Evolutionary conservation across 148 eudicot genomes (phyloP), one percentile per base, ranked within the genome.

Genomic region (Diospyros kaki): DNA sequence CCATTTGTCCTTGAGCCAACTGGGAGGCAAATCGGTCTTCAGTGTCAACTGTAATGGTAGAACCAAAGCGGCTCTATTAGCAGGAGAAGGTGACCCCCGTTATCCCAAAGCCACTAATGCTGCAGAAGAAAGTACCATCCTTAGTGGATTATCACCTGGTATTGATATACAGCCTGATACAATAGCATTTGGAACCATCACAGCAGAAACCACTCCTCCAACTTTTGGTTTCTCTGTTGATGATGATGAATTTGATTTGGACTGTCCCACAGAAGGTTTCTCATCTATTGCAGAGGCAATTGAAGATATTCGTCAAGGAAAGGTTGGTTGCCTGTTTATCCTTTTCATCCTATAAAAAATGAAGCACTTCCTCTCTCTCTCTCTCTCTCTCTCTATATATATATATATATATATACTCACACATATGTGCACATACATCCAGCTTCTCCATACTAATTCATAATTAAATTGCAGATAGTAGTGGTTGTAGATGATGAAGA

Each of bases 401-500:
- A n/a, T n/a, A n/a, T n/a, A n/a, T n/a, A n/a, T n/a, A n/a, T n/a
- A n/a, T n/a, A n/a, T n/a, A n/a, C n/a, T n/a, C n/a, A n/a, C 60
- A 56, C 11, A 56, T 0, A 28, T 28, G 28, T 28, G 28, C 28
- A 28, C 28, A 28, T 10, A 3, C 3, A 11, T 56, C n/a, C 3
- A 11, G 2, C n/a, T 40, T 39, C 40, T 68, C 71, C 44, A 62
- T 56, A 44, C 17, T 45, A 2, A 4, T 64, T 15, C 15, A 13
- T 17, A 38, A 13, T 61, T 66, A 68, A 70, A 18, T 76, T 78
- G 78, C 83, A 90, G 94, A 90, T 90, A 73, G 94, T 90, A 50
- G 80, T 90, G 45, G 94, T 87, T 75, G 94, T 90, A 54, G 94
- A 90, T 78, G 94, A 90, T 75, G 94, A 90, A 79, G 94, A 90